phyloP scores from a whole-genome alignment of 768 basidiomycete species.

The Exsudoporus frostii region DNA sequence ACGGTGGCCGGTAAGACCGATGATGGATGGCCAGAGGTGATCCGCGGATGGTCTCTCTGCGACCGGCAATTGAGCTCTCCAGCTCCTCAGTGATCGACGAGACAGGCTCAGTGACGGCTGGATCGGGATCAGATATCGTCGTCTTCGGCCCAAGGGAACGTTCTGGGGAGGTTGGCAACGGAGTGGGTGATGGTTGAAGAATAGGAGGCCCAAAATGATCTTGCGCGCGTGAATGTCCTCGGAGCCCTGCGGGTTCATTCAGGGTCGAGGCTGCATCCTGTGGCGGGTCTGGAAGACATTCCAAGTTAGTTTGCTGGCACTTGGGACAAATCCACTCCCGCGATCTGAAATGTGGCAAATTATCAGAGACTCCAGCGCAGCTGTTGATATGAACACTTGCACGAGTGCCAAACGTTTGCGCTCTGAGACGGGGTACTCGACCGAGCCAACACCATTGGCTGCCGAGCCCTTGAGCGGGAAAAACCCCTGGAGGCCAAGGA shows the following conservation, averaged over 20 bases:
- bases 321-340: slow-evolving; percentile 77
- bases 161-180: slow-evolving; percentile 17
- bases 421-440: slow-evolving; percentile 73
- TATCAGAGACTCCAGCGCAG: slow-evolving; percentile 9
- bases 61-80: slow-evolving; percentile 8
- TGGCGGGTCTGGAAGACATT: slow-evolving; percentile 66
- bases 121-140: slow-evolving; percentile 16
- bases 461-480: slow-evolving; percentile 87
- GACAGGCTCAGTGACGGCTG: slow-evolving; percentile 8
- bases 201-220: slow-evolving; percentile 17
- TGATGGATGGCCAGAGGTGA: slow-evolving; percentile 11
- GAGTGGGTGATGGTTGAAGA: slow-evolving; percentile 12
- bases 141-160: slow-evolving; percentile 14
- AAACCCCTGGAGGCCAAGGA: slow-evolving; percentile 85
- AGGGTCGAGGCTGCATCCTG: slow-evolving; percentile 16
- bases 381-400: slow-evolving; percentile 44
- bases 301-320: slow-evolving; percentile 64
- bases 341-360: slow-evolving; percentile 47
- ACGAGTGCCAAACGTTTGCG: slow-evolving; percentile 73
- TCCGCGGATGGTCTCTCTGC: slow-evolving; percentile 18
- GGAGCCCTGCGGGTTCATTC: slow-evolving; percentile 13
- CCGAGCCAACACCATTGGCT: slow-evolving; percentile 82
- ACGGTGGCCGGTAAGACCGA: slow-evolving; percentile 44
- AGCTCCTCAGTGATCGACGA: slow-evolving; percentile 7
- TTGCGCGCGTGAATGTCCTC: slow-evolving; percentile 21